These are phyloP conservation scores for Colletotrichum tropicicola DNA, from an alignment of 2,329 filamentous ascomycete genomes.

Conservation along the genomic window DNA sequence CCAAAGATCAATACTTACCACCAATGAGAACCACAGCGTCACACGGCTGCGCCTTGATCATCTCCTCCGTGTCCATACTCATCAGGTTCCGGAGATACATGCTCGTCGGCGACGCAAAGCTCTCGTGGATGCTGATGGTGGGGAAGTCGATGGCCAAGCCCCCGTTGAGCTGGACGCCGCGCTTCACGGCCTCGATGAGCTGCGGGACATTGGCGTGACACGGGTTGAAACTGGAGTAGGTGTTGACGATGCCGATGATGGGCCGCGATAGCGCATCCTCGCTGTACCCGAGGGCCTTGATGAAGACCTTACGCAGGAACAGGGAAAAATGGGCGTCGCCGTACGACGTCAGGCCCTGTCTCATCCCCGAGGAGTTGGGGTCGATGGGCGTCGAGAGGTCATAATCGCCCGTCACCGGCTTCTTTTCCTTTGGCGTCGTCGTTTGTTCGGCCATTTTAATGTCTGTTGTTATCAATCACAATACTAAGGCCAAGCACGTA, in stretches of 20 bases:
- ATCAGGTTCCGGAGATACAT: constrained; percentile 81
- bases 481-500: not conserved
- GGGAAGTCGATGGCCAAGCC: constrained; percentile 78
- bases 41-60: constrained; percentile 76
- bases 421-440: not conserved
- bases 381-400: constrained; percentile 64
- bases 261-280: constrained; percentile 76
- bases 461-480: not conserved
- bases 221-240: constrained; percentile 77
- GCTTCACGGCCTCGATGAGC: constrained; percentile 75
- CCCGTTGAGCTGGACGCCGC: constrained; percentile 73
- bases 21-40: constrained; percentile 75
- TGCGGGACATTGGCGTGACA: constrained; percentile 79
- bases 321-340: constrained; percentile 80
- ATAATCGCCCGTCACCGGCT: constrained; percentile 61
- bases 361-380: constrained; percentile 59
- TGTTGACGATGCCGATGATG: constrained; percentile 80
- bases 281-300: constrained; percentile 78
- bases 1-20: constrained; percentile 49
- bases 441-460: not conserved
- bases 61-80: constrained; percentile 84
- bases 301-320: constrained; percentile 80
- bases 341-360: constrained; percentile 73
- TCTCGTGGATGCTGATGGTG: constrained; percentile 77
- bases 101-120: constrained; percentile 75